A percentile compares a stretch with the other conserved stretches of the same genome.
Evolutionary conservation across 208 protist species (phyloP).

Genomic region (Acanthamoeba healyi): DNA sequence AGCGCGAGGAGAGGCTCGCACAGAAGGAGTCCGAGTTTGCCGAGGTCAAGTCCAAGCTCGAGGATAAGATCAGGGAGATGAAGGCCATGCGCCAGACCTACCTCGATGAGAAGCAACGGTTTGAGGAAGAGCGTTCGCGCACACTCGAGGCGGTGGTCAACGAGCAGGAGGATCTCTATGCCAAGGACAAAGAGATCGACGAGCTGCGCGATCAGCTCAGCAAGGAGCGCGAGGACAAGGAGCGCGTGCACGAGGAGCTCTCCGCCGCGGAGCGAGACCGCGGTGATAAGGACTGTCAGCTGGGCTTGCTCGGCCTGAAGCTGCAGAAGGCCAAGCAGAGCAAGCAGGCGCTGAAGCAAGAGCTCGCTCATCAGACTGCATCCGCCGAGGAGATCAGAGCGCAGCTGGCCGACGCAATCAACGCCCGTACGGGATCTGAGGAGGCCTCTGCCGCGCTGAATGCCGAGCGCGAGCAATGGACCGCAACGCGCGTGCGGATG

Average conservation of each 20-base stretch:
- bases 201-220: background rate
- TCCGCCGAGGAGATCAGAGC: background rate
- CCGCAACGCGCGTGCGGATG: background rate
- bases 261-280: background rate
- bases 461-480: background rate
- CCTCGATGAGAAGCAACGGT: background rate
- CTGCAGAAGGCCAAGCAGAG: constrained; percentile 20
- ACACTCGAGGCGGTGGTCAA: background rate
- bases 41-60: background rate
- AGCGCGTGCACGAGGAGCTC: background rate
- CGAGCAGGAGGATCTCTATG: background rate
- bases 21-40: background rate
- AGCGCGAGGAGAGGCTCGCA: background rate
- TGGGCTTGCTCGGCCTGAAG: constrained; percentile 4
- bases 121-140: constrained; percentile 36
- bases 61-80: constrained; percentile 12
- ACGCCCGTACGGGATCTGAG: background rate
- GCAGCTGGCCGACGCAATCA: background rate
- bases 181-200: background rate
- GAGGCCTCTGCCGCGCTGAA: background rate
- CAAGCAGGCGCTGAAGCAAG: background rate
- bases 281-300: background rate
- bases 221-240: background rate
- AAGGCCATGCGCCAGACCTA: background rate
- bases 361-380: background rate